Base-by-base conservation (phyloP, 805 yeast genomes). In the Saturnispora halmiae region DNA sequence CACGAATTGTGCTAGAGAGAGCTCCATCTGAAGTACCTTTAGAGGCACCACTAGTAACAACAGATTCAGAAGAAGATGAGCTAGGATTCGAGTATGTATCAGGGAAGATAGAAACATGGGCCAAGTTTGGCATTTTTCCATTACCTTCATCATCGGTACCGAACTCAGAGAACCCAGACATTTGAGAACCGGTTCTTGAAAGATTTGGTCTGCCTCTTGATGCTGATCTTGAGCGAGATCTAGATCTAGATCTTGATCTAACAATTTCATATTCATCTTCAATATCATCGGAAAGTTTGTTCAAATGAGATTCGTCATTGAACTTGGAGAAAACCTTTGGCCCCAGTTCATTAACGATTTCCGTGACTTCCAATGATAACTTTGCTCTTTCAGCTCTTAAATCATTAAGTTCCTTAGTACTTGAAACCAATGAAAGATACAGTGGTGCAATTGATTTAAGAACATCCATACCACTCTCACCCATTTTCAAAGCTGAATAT, bases 391-490 rank as follows among this genome's bases (percentile, higher is more conserved):
- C 73, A 24, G 65, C 61, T 50, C 82, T 76, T 46, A 92, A 64
- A 45, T 77, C 70, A 30, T 55, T 52, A 34, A 82, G 61, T 4
- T 75, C 70, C 2, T 66, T 64, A 7, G 83, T 80, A 4, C 73
- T 65, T 4, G 59, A 51, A 3, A 72, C 69, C 11, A 82, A 58
- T 0, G 82, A 73, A 10, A 80, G 55, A 46, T 75, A 73, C 36
- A 92, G 65, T 1, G 97, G 96, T 44, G 82, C 70, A 41, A 92
- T 61, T 2, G 95, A 82, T 56, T 87, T 86, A 59, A 83, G 73
- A 36, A 83, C 74, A 58, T 92, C 97, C 76, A 86, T 69, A 22
- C 98, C 98, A 42, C 81, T 83, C 58, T 90, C 98, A 29, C 98
- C 97, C 38, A 84, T 77, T 30, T 81, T 69, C 52, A 92, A 71